Percentiles rank a stretch among this genome's conserved stretches.
Evolutionary conservation across 768 basidiomycete genomes (phyloP).

Genomic region (Pleurotus citrinopileatus): DNA sequence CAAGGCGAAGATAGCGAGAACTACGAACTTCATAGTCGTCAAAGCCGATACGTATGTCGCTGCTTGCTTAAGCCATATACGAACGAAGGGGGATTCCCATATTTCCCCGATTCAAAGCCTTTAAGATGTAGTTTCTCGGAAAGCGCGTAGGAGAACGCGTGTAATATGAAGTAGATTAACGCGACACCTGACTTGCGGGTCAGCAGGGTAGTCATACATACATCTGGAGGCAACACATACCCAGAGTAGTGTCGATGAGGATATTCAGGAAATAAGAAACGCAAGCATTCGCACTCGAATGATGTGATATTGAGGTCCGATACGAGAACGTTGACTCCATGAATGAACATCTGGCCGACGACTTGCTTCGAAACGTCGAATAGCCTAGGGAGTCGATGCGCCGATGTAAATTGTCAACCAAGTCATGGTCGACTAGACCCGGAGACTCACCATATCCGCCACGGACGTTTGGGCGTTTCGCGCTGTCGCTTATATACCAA

Average conservation of each 20-base stretch:
- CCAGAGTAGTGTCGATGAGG: constrained; percentile 87
- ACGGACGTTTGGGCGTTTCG: constrained; percentile 81
- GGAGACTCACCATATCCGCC: constrained; percentile 84
- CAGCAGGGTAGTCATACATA: neutral
- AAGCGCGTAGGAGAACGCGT: constrained; percentile 59
- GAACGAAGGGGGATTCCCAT: constrained; percentile 80
- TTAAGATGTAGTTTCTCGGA: constrained; percentile 62
- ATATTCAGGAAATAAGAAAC: constrained; percentile 92
- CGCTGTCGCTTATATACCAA: constrained; percentile 86
- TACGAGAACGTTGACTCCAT: constrained; percentile 74
- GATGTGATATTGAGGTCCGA: constrained; percentile 73
- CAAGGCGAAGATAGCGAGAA: constrained; percentile 70
- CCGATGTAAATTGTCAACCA: constrained; percentile 13
- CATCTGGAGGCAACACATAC: constrained; percentile 37
- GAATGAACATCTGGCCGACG: constrained; percentile 80
- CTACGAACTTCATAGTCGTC: constrained; percentile 86
- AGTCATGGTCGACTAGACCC: neutral
- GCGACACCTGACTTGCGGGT: constrained; percentile 62
- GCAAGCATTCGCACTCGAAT: constrained; percentile 80
- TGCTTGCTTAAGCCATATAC: constrained; percentile 70
- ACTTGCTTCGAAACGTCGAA: constrained; percentile 94
- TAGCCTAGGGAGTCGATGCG: constrained; percentile 45
- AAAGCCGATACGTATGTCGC: constrained; percentile 81
- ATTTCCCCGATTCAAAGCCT: constrained; percentile 84
- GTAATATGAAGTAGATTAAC: constrained; percentile 73